phyloP scores from a whole-genome alignment of 2,329 filamentous ascomycete genomes.

The Uncinocarpus reesii region DNA sequence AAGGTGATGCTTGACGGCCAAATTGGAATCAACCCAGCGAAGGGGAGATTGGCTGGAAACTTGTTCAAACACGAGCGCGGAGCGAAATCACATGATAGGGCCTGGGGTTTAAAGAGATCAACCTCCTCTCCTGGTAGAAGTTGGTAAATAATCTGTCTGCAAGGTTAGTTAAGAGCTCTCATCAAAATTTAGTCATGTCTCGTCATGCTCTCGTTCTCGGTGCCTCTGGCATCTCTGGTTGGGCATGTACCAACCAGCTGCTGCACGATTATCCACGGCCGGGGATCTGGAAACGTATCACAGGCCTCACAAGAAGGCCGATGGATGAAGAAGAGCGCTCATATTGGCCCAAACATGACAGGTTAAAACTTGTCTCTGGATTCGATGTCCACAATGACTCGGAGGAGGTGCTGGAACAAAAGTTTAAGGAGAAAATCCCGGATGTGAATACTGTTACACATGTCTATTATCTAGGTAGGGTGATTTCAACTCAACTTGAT shows the following conservation, averaged over 20 bases:
- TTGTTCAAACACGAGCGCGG: too few species aligned
- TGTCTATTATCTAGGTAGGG: constrained; percentile 17
- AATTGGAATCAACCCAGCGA: too few species aligned
- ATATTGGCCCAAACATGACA: constrained; percentile 25
- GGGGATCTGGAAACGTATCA: constrained; percentile 30
- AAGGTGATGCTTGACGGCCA: too few species aligned
- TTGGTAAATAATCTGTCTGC: too few species aligned
- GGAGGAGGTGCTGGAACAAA: constrained; percentile 15
- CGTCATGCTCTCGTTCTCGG: constrained; percentile 34
- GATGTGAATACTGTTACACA: constrained; percentile 19
- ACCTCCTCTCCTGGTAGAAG: too few species aligned
- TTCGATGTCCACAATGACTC: constrained; percentile 28
- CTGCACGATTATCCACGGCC: constrained; percentile 29
- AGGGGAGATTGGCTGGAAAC: too few species aligned
- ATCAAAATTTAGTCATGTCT: too few species aligned
- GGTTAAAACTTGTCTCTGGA: constrained; percentile 33
- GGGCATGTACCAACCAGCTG: constrained; percentile 35
- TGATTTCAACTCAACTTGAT: too few species aligned
- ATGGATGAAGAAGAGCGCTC: constrained; percentile 25
- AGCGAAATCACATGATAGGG: too few species aligned
- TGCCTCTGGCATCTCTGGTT: constrained; percentile 36
- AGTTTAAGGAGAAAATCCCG: constrained; percentile 12
- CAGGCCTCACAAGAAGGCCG: constrained; percentile 34
- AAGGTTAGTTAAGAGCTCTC: too few species aligned
- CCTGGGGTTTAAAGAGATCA: too few species aligned